Evolutionary conservation across 2,329 filamentous ascomycete species (phyloP).

Genomic region (Aphanocladium album): DNA sequence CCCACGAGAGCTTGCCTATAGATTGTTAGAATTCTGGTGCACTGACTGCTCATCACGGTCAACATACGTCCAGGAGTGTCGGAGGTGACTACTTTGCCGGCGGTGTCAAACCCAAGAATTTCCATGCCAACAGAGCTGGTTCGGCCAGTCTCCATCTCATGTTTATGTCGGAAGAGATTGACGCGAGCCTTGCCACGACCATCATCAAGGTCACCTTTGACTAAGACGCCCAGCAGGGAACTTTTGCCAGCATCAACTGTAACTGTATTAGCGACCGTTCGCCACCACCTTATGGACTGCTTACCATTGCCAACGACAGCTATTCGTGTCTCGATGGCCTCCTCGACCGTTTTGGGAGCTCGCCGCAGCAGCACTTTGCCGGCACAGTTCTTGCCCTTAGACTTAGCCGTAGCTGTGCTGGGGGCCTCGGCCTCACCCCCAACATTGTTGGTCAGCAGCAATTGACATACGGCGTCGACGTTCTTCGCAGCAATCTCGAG

Average conservation of each 20-base stretch:
- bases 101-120: slow-evolving; percentile 93
- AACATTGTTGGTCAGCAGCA: slow-evolving; percentile 87
- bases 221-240: slow-evolving; percentile 89
- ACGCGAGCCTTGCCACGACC: slow-evolving; percentile 89
- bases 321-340: slow-evolving; percentile 92
- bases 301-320: slow-evolving; percentile 90
- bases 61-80: slow-evolving; percentile 73
- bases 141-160: slow-evolving; percentile 91
- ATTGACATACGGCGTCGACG: slow-evolving; percentile 67
- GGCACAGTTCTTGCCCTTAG: slow-evolving; percentile 67
- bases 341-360: slow-evolving; percentile 67
- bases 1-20: slow-evolving; percentile 72
- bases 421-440: slow-evolving; percentile 70
- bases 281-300: not conserved
- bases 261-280: slow-evolving; percentile 13
- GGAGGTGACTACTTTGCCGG: slow-evolving; percentile 75
- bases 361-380: slow-evolving; percentile 85
- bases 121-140: slow-evolving; percentile 98
- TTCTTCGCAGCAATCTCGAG: slow-evolving; percentile 60
- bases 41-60: too few relatives aligned
- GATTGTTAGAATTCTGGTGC: not conserved
- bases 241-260: slow-evolving; percentile 94
- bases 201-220: slow-evolving; percentile 93
- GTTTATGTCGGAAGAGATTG: slow-evolving; percentile 95
- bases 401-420: slow-evolving; percentile 43